A percentile compares a stretch with the other conserved stretches of the same genome.
Conservation (phyloP, 1,284 basidiomycete species). For the Malassezia psittaci region DNA sequence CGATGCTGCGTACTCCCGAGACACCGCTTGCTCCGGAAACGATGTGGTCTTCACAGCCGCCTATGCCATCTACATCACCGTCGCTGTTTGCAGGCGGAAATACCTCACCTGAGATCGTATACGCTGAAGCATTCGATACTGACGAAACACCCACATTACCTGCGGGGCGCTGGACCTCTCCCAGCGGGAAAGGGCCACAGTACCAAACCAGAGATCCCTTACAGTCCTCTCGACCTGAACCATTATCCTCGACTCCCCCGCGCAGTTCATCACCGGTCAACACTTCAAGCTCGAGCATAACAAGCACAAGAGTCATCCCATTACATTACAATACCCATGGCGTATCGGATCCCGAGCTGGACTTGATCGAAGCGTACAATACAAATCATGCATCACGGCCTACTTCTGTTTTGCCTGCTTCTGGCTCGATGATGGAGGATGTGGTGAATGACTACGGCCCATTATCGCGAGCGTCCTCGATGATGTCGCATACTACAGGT, state of each 20-base stretch:
- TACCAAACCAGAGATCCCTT: not conserved
- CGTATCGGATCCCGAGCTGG: not conserved
- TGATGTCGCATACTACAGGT: not conserved
- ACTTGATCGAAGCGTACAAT: slow-evolving; percentile 4
- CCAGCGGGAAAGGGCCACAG: not conserved
- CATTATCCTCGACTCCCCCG: not conserved
- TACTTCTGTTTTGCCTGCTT: not conserved
- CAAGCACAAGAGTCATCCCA: not conserved
- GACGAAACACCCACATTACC: not conserved
- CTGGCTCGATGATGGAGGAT: not conserved
- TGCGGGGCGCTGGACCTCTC: not conserved
- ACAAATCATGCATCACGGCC: not conserved
- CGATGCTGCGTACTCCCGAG: not conserved
- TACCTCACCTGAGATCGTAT: not conserved
- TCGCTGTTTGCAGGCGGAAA: not conserved
- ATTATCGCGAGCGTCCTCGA: not conserved
- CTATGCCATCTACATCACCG: not conserved
- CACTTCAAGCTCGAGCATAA: not conserved
- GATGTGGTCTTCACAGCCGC: not conserved
- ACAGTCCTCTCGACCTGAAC: not conserved
- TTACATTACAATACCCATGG: not conserved
- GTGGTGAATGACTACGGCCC: slow-evolving; percentile 3
- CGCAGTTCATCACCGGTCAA: not conserved
- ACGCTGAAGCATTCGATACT: not conserved
- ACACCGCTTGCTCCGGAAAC: not conserved